These are phyloP conservation scores for Trypethelium eluteriae DNA, from an alignment of 495 filamentous ascomycete genomes.

Conservation along the genomic window DNA sequence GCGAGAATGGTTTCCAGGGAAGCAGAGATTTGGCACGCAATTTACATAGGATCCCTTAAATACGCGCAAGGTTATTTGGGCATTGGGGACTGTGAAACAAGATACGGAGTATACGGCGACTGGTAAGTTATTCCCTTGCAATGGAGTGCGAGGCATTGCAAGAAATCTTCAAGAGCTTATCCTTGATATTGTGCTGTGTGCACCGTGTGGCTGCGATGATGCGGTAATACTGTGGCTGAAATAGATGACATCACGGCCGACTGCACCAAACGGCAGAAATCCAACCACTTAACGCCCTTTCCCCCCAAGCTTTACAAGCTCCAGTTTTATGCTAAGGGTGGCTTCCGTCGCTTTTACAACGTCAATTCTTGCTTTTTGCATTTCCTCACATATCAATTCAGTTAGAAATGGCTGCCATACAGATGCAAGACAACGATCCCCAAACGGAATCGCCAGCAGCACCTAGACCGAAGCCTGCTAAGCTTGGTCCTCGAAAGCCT, in stretches of 20 bases:
- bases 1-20: too few species aligned
- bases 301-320: neutral
- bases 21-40: too few species aligned
- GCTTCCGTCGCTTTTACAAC: neutral
- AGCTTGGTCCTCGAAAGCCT: constrained; percentile 10
- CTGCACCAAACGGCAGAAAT: neutral
- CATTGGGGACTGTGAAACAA: too few species aligned
- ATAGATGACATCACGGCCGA: neutral
- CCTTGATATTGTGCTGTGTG: neutral
- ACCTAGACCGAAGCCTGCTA: constrained; percentile 12
- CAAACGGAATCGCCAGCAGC: constrained; percentile 5
- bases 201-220: neutral
- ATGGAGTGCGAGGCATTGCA: too few species aligned
- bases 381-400: neutral
- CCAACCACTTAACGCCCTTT: neutral
- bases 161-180: too few species aligned
- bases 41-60: too few species aligned
- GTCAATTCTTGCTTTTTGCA: neutral
- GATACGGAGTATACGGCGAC: too few species aligned
- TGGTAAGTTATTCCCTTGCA: too few species aligned
- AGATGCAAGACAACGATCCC: constrained; percentile 1
- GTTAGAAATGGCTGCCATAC: neutral
- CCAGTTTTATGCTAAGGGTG: neutral
- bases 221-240: neutral
- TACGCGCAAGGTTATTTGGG: too few species aligned